Evolutionary conservation across 2,329 filamentous ascomycete species (phyloP).

Genomic region (Verticillium longisporum): DNA sequence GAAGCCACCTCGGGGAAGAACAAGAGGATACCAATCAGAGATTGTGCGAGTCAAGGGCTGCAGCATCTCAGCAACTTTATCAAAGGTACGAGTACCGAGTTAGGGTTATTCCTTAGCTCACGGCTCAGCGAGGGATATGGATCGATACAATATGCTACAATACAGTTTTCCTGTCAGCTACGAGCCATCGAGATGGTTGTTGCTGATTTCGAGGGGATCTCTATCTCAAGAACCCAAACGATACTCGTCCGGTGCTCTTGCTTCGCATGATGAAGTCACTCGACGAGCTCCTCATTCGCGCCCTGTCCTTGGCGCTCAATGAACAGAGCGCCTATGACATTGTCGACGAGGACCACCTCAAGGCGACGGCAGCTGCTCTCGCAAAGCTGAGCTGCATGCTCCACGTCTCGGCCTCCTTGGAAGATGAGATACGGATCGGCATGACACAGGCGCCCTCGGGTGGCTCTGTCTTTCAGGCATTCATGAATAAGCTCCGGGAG

Average conservation of each 20-base stretch:
- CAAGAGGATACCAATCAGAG: constrained; percentile 33
- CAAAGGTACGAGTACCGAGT: constrained; percentile 69
- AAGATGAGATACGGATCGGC: constrained; percentile 79
- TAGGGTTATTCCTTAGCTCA: constrained; percentile 84
- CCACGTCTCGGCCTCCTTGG: constrained; percentile 72
- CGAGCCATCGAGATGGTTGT: constrained; percentile 81
- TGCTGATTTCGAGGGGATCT: constrained; percentile 56
- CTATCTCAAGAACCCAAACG: constrained; percentile 48
- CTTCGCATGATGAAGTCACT: constrained; percentile 73
- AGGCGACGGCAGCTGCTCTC: constrained; percentile 64
- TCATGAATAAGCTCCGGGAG: constrained; percentile 70
- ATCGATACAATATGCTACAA: constrained; percentile 76
- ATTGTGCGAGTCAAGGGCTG: constrained; percentile 50
- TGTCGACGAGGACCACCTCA: constrained; percentile 72
- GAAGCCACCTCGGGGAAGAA: constrained; percentile 2
- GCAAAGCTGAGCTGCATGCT: constrained; percentile 67
- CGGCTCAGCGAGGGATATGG: constrained; percentile 85
- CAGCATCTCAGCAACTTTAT: constrained; percentile 83
- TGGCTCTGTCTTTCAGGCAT: constrained; percentile 47
- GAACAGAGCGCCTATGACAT: constrained; percentile 71
- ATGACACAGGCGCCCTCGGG: constrained; percentile 54
- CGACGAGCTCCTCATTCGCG: constrained; percentile 67
- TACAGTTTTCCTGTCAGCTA: constrained; percentile 81
- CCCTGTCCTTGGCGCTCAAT: constrained; percentile 62
- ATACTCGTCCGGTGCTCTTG: constrained; percentile 63